Evolutionary conservation across 1,284 basidiomycete species (phyloP).

Genomic region (Melampsora larici-populina): DNA sequence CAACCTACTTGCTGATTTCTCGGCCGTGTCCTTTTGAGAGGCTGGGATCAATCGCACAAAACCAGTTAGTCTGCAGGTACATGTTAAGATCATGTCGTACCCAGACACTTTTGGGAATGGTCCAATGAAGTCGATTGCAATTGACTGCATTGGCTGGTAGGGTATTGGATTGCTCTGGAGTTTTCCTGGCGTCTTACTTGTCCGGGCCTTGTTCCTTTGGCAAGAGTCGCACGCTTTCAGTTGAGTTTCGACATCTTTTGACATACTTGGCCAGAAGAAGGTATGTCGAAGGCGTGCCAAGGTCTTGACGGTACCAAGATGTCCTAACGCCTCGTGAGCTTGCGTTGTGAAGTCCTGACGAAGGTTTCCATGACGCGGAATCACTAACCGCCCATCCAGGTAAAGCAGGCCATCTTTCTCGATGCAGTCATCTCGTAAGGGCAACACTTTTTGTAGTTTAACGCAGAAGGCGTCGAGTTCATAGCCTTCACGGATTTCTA

Average conservation of each 20-base stretch:
- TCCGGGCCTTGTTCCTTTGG: neutral
- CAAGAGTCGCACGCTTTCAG: neutral
- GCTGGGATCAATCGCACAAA: neutral
- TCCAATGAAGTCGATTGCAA: constrained; percentile 8
- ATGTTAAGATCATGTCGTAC: constrained; percentile 14
- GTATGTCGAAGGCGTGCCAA: neutral
- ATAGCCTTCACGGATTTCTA: neutral
- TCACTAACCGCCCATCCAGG: neutral
- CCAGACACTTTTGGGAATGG: neutral
- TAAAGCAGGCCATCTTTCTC: neutral
- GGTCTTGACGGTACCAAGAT: neutral
- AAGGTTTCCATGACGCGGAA: constrained; percentile 3
- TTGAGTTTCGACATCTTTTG: neutral
- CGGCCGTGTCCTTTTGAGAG: neutral
- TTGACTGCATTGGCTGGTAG: neutral
- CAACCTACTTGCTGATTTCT: neutral
- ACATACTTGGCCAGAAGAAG: constrained; percentile 10
- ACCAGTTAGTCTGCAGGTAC: neutral
- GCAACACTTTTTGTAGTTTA: neutral
- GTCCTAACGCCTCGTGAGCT: neutral
- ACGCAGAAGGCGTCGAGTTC: neutral
- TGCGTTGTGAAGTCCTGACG: neutral
- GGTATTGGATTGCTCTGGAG: neutral
- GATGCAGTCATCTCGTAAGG: neutral
- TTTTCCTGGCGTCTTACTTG: neutral